phyloP scores from a whole-genome alignment of 495 filamentous ascomycete genomes.

The Zalerion maritima region DNA sequence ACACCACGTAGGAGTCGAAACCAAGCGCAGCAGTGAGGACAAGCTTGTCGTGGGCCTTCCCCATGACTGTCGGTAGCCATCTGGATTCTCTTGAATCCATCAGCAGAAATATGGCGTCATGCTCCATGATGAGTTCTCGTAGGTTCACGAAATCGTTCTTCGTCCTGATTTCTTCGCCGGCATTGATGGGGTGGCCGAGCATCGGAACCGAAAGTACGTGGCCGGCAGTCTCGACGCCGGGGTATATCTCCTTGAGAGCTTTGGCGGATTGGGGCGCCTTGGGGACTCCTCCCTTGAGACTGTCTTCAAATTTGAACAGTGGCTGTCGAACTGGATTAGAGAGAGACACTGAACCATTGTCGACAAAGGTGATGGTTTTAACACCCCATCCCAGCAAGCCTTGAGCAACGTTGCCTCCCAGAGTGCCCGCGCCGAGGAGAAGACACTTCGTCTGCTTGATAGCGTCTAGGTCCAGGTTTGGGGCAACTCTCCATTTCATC shows the following conservation, averaged over 20 bases:
- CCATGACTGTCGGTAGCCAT: conserved; percentile 97
- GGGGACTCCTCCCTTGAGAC: conserved; percentile 65
- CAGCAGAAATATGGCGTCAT: conserved; percentile 86
- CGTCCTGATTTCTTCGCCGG: conserved; percentile 47
- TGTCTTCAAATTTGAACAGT: conserved; percentile 79
- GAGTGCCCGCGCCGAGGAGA: conserved; percentile 84
- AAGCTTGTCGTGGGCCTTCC: conserved; percentile 80
- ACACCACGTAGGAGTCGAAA: conserved; percentile 92
- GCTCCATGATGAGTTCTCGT: conserved; percentile 60
- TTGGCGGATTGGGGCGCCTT: conserved; percentile 77
- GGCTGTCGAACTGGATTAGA: conserved; percentile 97
- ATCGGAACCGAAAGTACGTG: conserved; percentile 79
- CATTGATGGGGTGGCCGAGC: conserved; percentile 83
- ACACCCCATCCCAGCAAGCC: conserved; percentile 94
- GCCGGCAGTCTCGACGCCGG: conserved; percentile 68
- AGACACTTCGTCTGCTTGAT: conserved; percentile 88
- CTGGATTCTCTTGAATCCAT: conserved; percentile 93
- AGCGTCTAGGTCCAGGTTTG: conserved; percentile 68
- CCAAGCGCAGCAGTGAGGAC: conserved; percentile 93
- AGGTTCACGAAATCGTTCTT: conserved; percentile 63
- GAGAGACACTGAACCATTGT: conserved; percentile 86
- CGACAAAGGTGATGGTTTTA: conserved; percentile 89
- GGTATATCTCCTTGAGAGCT: conserved; percentile 73
- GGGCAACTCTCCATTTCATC: conserved; percentile 96
- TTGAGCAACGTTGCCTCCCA: conserved; percentile 84